phyloP scores from a whole-genome alignment of 108 stramenopile species.

The Cylindrotheca closterium region DNA sequence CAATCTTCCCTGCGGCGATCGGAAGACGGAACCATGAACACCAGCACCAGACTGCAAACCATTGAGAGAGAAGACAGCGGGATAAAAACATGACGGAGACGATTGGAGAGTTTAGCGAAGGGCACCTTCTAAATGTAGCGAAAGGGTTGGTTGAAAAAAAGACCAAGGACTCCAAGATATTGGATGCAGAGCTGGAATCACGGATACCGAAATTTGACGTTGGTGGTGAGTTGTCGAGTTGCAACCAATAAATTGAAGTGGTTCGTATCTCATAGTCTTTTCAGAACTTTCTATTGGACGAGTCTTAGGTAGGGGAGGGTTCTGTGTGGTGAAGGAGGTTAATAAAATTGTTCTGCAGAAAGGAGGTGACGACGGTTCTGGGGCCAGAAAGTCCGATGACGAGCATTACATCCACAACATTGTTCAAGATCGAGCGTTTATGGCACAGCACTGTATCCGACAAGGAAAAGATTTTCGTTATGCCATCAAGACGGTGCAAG shows the following conservation, averaged over 20 bases:
- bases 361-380: constrained; percentile 10
- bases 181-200: constrained; percentile 60
- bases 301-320: constrained; percentile 81
- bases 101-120: constrained; percentile 58
- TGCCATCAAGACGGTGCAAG: constrained; percentile 77
- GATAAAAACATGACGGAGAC: not conserved
- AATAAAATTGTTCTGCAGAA: constrained; percentile 29
- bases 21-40: no score
- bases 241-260: not conserved
- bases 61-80: no score
- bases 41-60: no score
- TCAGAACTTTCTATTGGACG: constrained; percentile 67
- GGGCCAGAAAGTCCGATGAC: constrained; percentile 43
- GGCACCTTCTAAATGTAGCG: constrained; percentile 57
- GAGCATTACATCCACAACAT: constrained; percentile 63
- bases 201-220: constrained; percentile 61
- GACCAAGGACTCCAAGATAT: constrained; percentile 43
- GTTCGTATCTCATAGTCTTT: not conserved
- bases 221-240: constrained; percentile 36
- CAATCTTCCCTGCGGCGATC: no score
- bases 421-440: constrained; percentile 79
- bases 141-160: constrained; percentile 62
- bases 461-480: constrained; percentile 81
- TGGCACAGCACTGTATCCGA: constrained; percentile 64
- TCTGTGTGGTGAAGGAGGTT: constrained; percentile 79